Percentiles rank a stretch among this genome's conserved stretches.
These are phyloP conservation scores for Colletotrichum limetticola DNA, from an alignment of 2,329 filamentous ascomycete species.

Conservation along the genomic window DNA sequence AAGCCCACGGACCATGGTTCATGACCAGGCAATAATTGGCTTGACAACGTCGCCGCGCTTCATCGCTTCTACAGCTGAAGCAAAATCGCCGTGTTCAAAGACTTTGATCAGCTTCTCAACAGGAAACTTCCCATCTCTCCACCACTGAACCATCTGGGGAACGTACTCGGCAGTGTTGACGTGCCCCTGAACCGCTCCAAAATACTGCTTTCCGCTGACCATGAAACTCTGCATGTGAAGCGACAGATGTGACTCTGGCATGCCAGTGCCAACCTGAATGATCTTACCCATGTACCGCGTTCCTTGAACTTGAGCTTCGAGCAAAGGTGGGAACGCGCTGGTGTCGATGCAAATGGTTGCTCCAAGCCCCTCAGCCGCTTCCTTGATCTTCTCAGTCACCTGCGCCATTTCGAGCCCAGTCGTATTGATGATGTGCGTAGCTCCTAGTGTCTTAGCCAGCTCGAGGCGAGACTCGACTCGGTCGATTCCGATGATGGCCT, in stretches of 20 bases:
- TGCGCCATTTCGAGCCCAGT: conserved; percentile 37
- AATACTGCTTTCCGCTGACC: conserved; percentile 57
- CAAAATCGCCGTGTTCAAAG: conserved; percentile 45
- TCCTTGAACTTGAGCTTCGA: conserved; percentile 53
- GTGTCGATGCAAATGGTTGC: conserved; percentile 60
- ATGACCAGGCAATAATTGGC: conserved; percentile 33
- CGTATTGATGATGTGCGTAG: conserved; percentile 44
- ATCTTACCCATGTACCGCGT: conserved; percentile 58
- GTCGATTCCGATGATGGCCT: conserved; percentile 42
- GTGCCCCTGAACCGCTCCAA: conserved; percentile 48
- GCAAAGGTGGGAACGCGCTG: conserved; percentile 52
- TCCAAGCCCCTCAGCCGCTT: conserved; percentile 57
- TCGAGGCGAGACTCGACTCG: conserved; percentile 32
- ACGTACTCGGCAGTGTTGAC: conserved; percentile 53
- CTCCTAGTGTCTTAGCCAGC: conserved; percentile 45
- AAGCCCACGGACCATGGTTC: not conserved
- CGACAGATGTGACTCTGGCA: conserved; percentile 52
- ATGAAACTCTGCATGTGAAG: conserved; percentile 58
- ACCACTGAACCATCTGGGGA: conserved; percentile 44
- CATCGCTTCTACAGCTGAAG: conserved; percentile 46
- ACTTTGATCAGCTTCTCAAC: conserved; percentile 46
- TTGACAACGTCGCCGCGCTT: conserved; percentile 30
- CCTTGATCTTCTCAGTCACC: conserved; percentile 41
- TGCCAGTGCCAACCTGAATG: conserved; percentile 60
- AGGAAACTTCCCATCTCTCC: conserved; percentile 46